Evolutionary conservation across 163 green algal species (phyloP).

Genomic region (Scenedesmus sp.): DNA sequence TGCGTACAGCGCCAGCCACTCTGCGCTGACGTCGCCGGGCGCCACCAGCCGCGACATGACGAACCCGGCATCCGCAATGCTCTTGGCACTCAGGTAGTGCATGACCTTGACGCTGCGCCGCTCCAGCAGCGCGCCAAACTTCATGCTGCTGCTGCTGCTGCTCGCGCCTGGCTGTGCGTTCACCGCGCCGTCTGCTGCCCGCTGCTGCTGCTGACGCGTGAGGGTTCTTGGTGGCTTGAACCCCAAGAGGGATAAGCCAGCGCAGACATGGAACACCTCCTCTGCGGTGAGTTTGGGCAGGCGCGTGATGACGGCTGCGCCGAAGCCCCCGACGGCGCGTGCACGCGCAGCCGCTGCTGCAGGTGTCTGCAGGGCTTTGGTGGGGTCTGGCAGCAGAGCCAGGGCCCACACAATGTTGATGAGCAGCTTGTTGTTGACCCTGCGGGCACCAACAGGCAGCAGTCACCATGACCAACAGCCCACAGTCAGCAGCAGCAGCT

Average conservation of each 20-base stretch:
- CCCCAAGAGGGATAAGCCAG: constrained; percentile 9
- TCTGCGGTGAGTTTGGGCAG: constrained; percentile 3
- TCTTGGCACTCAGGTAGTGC: constrained; percentile 17
- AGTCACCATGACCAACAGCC: neutral
- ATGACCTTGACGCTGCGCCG: constrained; percentile 24
- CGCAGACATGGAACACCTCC: constrained; percentile 30
- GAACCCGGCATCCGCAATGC: constrained; percentile 26
- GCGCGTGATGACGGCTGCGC: constrained; percentile 12
- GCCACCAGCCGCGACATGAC: constrained; percentile 35
- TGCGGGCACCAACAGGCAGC: neutral
- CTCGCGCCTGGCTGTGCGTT: neutral
- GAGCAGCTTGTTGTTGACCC: constrained; percentile 39
- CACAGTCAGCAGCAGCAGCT: neutral
- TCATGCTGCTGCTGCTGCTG: constrained; percentile 25
- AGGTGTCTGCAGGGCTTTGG: neutral
- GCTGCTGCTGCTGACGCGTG: neutral
- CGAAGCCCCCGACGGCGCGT: constrained; percentile 22
- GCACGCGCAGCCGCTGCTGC: constrained; percentile 14
- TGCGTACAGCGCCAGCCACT: constrained; percentile 39
- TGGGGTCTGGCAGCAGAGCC: constrained; percentile 20
- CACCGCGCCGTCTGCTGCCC: neutral
- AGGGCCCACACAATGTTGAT: constrained; percentile 34
- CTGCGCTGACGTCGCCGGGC: constrained; percentile 4
- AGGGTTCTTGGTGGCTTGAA: constrained; percentile 17
- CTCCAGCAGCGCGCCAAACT: constrained; percentile 26